Base-by-base conservation (phyloP, 2,329 filamentous ascomycete genomes). In the Xylaria hypoxylon region DNA sequence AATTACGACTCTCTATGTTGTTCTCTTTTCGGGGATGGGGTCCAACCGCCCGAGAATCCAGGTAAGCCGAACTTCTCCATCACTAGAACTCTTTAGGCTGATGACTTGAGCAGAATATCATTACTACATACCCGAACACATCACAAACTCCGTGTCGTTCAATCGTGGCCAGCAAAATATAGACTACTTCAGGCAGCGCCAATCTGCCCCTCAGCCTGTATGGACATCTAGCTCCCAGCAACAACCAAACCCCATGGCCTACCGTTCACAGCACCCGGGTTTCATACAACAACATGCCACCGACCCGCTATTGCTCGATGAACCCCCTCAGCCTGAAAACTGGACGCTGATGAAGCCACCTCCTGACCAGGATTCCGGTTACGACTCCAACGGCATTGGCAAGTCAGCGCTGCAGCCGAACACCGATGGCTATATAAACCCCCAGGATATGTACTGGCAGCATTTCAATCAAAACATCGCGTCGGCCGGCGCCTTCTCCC, bases 1-100 rank as follows among this genome's bases (percentile, higher is more conserved):
- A 60, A 51, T 33, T 67, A 67, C 26, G n/a, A 10, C 17, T 59
- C 40, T 4, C 55, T 67, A 11, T 67, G 64, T 8, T 38, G 19
- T 15, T 51, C 5, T 24, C 42, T 67, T 24, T 59, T 59, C 8
- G 64, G 64, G 2, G 17, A 58, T 10, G 55, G 13, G 4, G 3
- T 67, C 2, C 2, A 33, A 45, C 42, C 52, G 26, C 60, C 64
- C 15, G 15, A 22, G 26, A 50, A 45, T 10, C 15, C n/a, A 26
- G n/a, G 64, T 64, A 56, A 57, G 59, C 7, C 6, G 2, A 7
- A 31, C 8, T 35, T 8, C 13, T 42, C 11, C n/a, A 13, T 6
- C 2, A 17, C 26, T 7, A 7, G 15, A 53, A 24, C 33, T 6
- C 19, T 24, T 3, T 3, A 3, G 24, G 35, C 59, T 62, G 11